Base-by-base conservation (phyloP, 2,329 filamentous ascomycete genomes). In the Paracamarosporium sp. region DNA sequence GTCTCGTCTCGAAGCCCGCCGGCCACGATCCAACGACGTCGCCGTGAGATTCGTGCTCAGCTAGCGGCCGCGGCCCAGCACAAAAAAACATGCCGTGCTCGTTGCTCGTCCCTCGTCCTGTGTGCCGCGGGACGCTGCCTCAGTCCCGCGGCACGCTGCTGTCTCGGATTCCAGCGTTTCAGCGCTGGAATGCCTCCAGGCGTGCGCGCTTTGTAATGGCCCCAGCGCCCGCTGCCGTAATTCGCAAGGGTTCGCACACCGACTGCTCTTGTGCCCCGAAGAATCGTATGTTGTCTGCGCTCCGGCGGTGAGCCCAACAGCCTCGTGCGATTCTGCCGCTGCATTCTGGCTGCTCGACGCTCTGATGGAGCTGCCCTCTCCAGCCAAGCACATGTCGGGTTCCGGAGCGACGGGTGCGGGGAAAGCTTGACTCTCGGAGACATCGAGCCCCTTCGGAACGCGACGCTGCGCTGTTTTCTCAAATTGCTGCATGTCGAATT, bases 401-500 rank as follows among this genome's bases (percentile, higher is more conserved):
- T 55, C 40, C 41, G 33, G 22, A 59, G 45, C n/a, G 46, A 45
- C 56, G 66, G 61, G 51, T 69, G 68, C 63, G 70, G 70, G 70
- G 70, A 72, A 71, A 71, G 68, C 69, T 73, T 72, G 61, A 55
- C 40, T 40, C 30, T 12, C 8, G 17, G 30, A 4, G 11, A 15
- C 45, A 40, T 11, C 4, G 31, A n/a, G 7, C 31, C 5, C 47
- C 9, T 20, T 28, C 31, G 46, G 47, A 25, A 31, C 20, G 36
- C 45, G 45, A 36, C 20, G 13, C 30, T 4, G 20, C 9, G 15
- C 2, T 27, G 17, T 25, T 9, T 5, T 12, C 28, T 13, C 45
- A 45, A 45, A 12, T 30, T 28, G 12, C n/a, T n/a, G n/a, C n/a
- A n/a, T n/a, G n/a, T n/a, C n/a, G n/a, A n/a, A n/a, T n/a, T 30